phyloP scores from a whole-genome alignment of 352 stramenopile genomes.

The Globisporangium echinulatum region DNA sequence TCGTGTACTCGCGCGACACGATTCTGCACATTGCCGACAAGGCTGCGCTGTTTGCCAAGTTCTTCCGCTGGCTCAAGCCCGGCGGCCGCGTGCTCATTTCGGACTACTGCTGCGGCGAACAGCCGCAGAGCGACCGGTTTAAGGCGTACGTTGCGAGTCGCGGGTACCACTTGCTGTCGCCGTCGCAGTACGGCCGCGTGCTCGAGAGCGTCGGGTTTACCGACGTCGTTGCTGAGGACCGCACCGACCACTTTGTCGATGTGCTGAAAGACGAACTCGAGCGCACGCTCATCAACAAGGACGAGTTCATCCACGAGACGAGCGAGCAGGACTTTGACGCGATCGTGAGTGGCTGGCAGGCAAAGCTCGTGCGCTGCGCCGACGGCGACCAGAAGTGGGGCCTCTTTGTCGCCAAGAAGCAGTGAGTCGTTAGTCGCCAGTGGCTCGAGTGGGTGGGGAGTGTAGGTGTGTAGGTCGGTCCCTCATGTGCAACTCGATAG shows the following conservation, averaged over 20 bases:
- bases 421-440: conserved; percentile 11
- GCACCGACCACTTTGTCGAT: conserved; percentile 56
- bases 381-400: conserved; percentile 76
- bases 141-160: conserved; percentile 50
- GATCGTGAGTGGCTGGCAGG: conserved; percentile 63
- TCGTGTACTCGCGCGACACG: conserved; percentile 42
- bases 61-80: conserved; percentile 36
- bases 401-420: conserved; percentile 61
- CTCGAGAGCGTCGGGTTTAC: conserved; percentile 46
- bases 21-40: conserved; percentile 43
- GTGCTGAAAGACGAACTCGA: conserved; percentile 59
- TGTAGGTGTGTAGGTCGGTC: too few species aligned
- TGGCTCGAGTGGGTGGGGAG: too few species aligned
- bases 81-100: conserved; percentile 38
- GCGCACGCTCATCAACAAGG: conserved; percentile 47
- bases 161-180: conserved; percentile 62
- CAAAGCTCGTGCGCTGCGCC: conserved; percentile 56
- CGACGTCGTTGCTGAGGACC: conserved; percentile 51
- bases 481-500: too few species aligned
- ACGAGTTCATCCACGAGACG: conserved; percentile 63
- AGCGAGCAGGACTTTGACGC: conserved; percentile 58
- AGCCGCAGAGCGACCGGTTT: conserved; percentile 40
- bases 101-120: conserved; percentile 61
- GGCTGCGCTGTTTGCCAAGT: conserved; percentile 29
- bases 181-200: conserved; percentile 48